Evolutionary conservation across 495 filamentous ascomycete genomes (phyloP).

Genomic region (Saxophila tyrrhenica): DNA sequence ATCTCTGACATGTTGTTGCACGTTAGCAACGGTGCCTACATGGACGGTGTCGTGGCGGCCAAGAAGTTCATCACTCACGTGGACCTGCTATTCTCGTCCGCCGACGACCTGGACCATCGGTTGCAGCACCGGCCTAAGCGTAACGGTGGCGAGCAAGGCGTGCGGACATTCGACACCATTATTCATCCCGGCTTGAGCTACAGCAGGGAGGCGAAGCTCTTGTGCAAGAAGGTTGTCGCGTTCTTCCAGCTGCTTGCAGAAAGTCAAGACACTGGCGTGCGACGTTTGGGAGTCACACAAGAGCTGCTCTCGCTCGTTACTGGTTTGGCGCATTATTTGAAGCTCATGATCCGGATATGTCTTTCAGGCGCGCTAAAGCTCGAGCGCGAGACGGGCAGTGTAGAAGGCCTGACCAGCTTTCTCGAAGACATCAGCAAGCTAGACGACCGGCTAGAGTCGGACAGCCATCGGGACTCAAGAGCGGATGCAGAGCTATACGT

Average conservation of each 20-base stretch:
- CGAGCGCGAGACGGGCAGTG: conserved; percentile 65
- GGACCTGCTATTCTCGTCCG: conserved; percentile 80
- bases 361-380: conserved; percentile 86
- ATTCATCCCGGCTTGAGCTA: conserved; percentile 58
- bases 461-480: conserved; percentile 55
- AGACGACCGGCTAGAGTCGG: conserved; percentile 27
- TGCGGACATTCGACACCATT: conserved; percentile 15
- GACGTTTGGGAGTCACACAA: conserved; percentile 90
- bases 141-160: conserved; percentile 28
- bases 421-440: conserved; percentile 56
- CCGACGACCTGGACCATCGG: conserved; percentile 67
- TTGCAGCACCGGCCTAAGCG: conserved; percentile 64
- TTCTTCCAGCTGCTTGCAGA: conserved; percentile 93
- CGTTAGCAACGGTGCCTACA: conserved; percentile 94
- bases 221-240: conserved; percentile 98
- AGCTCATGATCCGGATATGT: conserved; percentile 93
- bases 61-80: conserved; percentile 95
- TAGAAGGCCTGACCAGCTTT: conserved; percentile 67
- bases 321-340: conserved; percentile 93
- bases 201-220: conserved; percentile 85
- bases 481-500: conserved; percentile 61
- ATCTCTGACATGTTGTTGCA: conserved; percentile 99
- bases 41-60: conserved; percentile 91
- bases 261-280: conserved; percentile 77
- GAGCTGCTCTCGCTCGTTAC: conserved; percentile 92